phyloP scores from a whole-genome alignment of 108 stramenopile species.

The Nannochloropsis oceanica region DNA sequence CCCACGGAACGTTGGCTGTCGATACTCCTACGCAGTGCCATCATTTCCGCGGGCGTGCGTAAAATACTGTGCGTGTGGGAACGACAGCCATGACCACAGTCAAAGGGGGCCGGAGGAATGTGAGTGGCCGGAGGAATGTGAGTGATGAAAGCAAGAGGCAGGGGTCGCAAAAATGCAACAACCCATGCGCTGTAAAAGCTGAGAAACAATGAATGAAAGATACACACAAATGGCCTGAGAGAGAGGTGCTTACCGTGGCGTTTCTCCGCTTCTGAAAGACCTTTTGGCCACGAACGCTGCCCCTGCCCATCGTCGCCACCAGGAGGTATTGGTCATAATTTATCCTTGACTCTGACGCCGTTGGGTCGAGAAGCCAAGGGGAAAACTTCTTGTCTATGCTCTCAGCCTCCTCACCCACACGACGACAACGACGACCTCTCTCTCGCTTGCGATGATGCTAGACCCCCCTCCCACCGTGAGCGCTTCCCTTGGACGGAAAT shows the following conservation, averaged over 20 bases:
- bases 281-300: background rate
- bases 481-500: no score
- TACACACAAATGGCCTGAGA: background rate
- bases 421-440: no score
- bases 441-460: no score
- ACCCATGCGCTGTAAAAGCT: background rate
- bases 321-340: background rate
- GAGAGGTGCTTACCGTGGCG: background rate
- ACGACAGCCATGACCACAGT: no score
- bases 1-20: constrained; percentile 10
- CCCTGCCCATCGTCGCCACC: background rate
- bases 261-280: background rate
- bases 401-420: no score
- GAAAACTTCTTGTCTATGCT: no score
- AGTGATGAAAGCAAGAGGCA: background rate
- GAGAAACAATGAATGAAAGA: background rate
- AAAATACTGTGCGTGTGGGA: background rate
- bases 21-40: background rate
- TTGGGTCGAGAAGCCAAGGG: no score
- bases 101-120: no score
- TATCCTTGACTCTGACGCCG: no score
- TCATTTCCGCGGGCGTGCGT: background rate
- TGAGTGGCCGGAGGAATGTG: background rate
- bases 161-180: background rate
- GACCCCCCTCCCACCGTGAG: no score